Evolutionary conservation across 2,329 filamentous ascomycete genomes (phyloP), one percentile per base, ranked within the genome.

Genomic region (Aspergillus calidoustus): DNA sequence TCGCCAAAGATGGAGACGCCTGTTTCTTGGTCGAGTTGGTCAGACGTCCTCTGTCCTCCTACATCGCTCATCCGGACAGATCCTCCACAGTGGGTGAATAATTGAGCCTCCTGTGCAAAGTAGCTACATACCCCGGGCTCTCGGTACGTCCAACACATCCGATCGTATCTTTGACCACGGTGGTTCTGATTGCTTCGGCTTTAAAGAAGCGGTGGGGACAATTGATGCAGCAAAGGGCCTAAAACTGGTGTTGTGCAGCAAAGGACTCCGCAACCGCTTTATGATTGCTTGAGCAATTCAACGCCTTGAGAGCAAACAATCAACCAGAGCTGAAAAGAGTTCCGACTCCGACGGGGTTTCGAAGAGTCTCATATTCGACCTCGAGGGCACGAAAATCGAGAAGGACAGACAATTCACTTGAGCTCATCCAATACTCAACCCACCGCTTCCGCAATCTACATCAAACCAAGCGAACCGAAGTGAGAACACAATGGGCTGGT

Each of bases 401-500:
- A 38, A 55, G 41, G 23, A 15, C 38, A 23, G 19, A 22, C 55
- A 50, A 44, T 51, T 34, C 31, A 57, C n/a, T 19, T 22, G 44
- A 22, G 44, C 44, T 9, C n/a, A 17, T 3, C 22, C 17, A 7
- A 47, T 13, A 19, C 23, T n/a, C 7, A 47, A 47, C 44, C n/a
- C 23, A 23, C 44, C 44, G 7, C 25, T 38, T 7, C 19, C 50
- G 2, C n/a, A 5, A 17, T 23, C 23, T 41, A 15, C 22, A 19
- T 52, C 25, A 44, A 56, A 48, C 25, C n/a, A 57, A n/a, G 13
- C 59, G 34, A 41, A 13, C 8, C 34, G 34, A 70, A 61, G 13
- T n/a, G 17, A 51, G 38, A 17, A 13, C 47, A 58, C n/a, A 49
- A 82, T 82, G 80, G 80, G 77, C 63, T 82, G 79, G 80, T 81